A percentile compares a stretch with the other conserved stretches of the same genome.
phyloP scores from a whole-genome alignment of 441 rosid genomes.

The Arabidopsis hybrid region DNA sequence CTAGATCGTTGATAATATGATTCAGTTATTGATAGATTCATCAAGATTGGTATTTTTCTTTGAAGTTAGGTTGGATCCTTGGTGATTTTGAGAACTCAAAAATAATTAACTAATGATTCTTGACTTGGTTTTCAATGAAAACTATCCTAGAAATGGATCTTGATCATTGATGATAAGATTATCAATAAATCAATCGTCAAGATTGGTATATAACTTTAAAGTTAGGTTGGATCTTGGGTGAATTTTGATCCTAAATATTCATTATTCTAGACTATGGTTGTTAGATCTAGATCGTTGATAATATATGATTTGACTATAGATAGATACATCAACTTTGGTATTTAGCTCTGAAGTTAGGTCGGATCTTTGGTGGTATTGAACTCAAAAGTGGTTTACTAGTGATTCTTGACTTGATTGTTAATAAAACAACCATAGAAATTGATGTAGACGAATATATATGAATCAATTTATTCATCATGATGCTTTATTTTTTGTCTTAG shows the following conservation, averaged over 20 bases:
- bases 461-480: neutral
- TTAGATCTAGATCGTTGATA: no score
- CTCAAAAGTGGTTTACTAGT: constrained; percentile 11
- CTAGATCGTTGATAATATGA: neutral
- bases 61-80: constrained; percentile 9
- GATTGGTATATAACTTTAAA: constrained; percentile 10
- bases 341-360: neutral
- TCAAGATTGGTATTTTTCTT: neutral
- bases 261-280: no score
- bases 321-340: no score
- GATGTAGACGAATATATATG: neutral
- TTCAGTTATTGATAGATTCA: neutral
- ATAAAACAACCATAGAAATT: neutral
- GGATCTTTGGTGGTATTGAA: neutral
- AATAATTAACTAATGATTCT: neutral
- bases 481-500: constrained; percentile 45
- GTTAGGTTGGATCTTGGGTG: neutral
- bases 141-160: neutral
- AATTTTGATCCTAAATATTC: no score
- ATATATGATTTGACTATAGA: no score
- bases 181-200: neutral
- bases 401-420: neutral
- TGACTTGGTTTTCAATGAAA: neutral
- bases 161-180: neutral
- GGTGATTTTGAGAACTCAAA: neutral